A percentile compares a stretch with the other conserved stretches of the same genome.
Conservation (phyloP, 306 rosid species). For the Alnus glutinosa region DNA sequence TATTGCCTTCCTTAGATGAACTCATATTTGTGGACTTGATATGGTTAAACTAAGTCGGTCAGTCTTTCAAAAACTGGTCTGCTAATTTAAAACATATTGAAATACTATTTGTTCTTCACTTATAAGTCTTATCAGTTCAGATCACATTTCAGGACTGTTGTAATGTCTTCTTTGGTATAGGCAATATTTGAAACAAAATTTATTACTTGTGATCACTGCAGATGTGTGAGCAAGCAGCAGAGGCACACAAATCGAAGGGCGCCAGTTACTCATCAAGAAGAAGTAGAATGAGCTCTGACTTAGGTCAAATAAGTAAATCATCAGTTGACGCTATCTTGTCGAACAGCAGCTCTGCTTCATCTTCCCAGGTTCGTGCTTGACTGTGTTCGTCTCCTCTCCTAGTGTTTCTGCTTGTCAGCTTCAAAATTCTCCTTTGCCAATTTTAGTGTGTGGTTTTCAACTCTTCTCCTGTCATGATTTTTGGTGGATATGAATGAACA, state of each 20-base stretch:
- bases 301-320: constrained; percentile 61
- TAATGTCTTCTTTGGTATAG: not conserved
- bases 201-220: constrained; percentile 32
- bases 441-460: not conserved
- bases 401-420: not conserved
- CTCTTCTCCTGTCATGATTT: constrained; percentile 7
- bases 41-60: constrained; percentile 14
- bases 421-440: not conserved
- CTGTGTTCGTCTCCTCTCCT: not conserved
- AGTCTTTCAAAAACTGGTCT: constrained; percentile 4
- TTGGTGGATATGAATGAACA: not conserved
- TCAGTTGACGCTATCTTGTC: constrained; percentile 89
- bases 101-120: not conserved
- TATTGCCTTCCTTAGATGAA: not conserved
- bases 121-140: not conserved
- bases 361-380: constrained; percentile 44
- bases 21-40: constrained; percentile 9
- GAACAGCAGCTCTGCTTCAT: constrained; percentile 35
- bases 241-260: constrained; percentile 88
- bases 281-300: constrained; percentile 65
- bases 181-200: constrained; percentile 10
- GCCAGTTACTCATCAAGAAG: constrained; percentile 64
- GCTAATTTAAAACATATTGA: constrained; percentile 21
- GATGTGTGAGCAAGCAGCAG: constrained; percentile 99
- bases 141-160: not conserved